These are phyloP conservation scores for Ceratobasidium sp. DNA, from an alignment of 1,284 basidiomycete genomes.

Conservation along the genomic window DNA sequence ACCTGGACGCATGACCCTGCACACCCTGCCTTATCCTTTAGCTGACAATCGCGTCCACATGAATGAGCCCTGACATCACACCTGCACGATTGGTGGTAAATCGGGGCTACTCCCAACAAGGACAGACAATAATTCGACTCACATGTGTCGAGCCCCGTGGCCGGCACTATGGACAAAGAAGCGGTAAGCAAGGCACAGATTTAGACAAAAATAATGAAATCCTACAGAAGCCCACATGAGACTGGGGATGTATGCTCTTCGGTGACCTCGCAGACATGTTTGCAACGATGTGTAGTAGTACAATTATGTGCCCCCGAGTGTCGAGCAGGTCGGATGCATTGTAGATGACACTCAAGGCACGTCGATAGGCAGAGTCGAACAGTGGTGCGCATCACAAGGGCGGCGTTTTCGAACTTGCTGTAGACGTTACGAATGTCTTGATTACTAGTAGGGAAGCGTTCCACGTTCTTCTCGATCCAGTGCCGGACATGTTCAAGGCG, in stretches of 20 bases:
- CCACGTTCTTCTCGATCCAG: conserved; percentile 67
- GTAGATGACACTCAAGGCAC: conserved; percentile 64
- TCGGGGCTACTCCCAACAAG: background rate
- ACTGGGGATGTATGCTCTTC: conserved; percentile 56
- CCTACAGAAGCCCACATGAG: conserved; percentile 64
- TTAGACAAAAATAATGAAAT: background rate
- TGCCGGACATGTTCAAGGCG: conserved; percentile 63
- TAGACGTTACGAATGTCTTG: conserved; percentile 64
- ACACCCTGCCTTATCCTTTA: conserved; percentile 64
- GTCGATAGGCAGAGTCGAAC: conserved; percentile 65
- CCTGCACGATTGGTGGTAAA: conserved; percentile 53
- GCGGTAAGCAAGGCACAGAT: background rate
- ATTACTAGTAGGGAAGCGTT: conserved; percentile 62
- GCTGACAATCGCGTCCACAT: conserved; percentile 64
- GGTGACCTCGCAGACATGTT: conserved; percentile 61
- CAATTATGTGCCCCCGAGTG: conserved; percentile 66
- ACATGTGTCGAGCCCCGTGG: conserved; percentile 69
- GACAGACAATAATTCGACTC: conserved; percentile 47
- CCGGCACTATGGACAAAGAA: conserved; percentile 61
- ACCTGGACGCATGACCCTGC: conserved; percentile 67
- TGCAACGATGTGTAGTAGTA: conserved; percentile 60
- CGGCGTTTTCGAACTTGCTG: conserved; percentile 62
- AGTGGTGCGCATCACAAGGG: conserved; percentile 60
- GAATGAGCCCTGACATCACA: conserved; percentile 65
- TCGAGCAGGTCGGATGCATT: conserved; percentile 62